These are phyloP conservation scores for Botrytis aclada DNA, from an alignment of 2,329 filamentous ascomycete species.

Conservation along the genomic window DNA sequence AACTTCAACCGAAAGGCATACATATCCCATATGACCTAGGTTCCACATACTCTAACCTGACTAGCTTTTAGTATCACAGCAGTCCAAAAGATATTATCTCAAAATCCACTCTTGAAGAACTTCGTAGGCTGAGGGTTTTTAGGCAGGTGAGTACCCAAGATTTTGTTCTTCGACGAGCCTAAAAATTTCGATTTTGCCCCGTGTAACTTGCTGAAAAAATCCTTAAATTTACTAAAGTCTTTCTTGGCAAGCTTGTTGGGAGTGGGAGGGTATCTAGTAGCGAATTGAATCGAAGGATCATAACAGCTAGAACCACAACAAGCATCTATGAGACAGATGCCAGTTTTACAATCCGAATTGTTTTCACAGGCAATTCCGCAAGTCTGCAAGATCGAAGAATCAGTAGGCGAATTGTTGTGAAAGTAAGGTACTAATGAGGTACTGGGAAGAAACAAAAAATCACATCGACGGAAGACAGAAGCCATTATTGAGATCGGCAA, in stretches of 20 bases:
- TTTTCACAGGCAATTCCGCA: background rate
- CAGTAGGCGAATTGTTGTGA: no score
- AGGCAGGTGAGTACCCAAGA: background rate
- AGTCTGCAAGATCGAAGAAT: background rate
- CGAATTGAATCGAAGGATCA: background rate
- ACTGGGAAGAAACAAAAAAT: background rate
- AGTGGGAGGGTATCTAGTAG: background rate
- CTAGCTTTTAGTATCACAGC: no score
- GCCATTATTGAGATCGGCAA: background rate
- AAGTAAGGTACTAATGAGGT: background rate
- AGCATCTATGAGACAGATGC: background rate
- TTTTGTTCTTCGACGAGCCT: background rate
- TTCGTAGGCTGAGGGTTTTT: background rate
- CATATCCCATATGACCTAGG: background rate
- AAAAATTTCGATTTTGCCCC: background rate
- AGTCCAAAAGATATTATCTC: background rate
- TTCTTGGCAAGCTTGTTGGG: background rate
- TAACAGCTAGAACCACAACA: conserved; percentile 14
- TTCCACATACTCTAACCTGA: background rate
- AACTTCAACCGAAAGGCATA: background rate
- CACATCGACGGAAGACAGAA: background rate
- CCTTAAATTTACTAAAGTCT: background rate
- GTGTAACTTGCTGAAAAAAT: background rate
- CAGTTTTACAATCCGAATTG: conserved; percentile 7
- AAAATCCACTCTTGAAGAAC: background rate